Evolutionary conservation across 2,329 filamentous ascomycete genomes (phyloP).

Genomic region (Neopestalotiopsis sp.): DNA sequence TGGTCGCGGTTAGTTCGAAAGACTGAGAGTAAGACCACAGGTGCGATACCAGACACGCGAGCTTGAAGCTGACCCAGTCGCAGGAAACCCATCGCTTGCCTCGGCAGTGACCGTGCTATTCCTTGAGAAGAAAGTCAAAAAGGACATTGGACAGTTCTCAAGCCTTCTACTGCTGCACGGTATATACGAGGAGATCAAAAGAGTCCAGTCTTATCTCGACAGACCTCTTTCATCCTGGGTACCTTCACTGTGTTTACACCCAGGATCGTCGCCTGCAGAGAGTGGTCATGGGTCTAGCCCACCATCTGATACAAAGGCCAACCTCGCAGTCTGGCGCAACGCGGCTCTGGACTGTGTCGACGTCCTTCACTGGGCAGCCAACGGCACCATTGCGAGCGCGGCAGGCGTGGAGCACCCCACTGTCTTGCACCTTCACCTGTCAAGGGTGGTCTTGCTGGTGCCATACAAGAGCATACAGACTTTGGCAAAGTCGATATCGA

Average conservation of each 20-base stretch:
- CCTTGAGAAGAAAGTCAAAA: constrained; percentile 9
- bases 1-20: not conserved
- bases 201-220: not conserved
- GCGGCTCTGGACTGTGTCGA: constrained; percentile 14
- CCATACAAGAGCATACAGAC: constrained; percentile 10
- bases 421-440: constrained; percentile 8
- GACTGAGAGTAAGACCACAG: not conserved
- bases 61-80: not conserved
- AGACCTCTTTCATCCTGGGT: constrained; percentile 7
- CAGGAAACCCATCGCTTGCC: not conserved
- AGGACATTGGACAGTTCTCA: not conserved
- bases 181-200: constrained; percentile 3
- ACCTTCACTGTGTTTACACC: not conserved
- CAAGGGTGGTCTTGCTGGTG: constrained; percentile 9
- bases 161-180: constrained; percentile 5
- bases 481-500: constrained; percentile 7
- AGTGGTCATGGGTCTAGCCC: not conserved
- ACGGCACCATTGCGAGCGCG: constrained; percentile 4
- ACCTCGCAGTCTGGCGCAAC: constrained; percentile 8
- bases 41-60: not conserved
- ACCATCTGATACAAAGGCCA: not conserved
- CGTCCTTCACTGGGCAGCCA: constrained; percentile 14
- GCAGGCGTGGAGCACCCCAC: constrained; percentile 10
- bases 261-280: not conserved
- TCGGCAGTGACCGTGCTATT: not conserved